Conservation (phyloP, 768 basidiomycete genomes). For the Bullera alba region DNA sequence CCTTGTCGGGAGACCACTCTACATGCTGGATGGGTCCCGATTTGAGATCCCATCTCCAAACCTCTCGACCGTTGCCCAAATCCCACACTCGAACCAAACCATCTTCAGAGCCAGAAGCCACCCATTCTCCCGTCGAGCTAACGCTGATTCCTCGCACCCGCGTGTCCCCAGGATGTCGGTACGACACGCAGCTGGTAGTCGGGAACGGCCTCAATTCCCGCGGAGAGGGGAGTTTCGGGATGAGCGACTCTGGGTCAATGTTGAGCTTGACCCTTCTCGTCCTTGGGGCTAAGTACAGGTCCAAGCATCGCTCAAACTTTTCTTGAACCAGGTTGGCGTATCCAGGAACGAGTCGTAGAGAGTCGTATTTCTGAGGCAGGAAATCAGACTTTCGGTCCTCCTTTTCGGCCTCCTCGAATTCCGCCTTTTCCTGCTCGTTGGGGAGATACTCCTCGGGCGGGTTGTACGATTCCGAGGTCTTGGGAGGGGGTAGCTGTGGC, state of each 20-base stretch:
- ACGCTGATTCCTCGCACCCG: conserved; percentile 68
- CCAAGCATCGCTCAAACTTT: conserved; percentile 85
- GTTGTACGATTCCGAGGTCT: conserved; percentile 95
- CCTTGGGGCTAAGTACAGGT: conserved; percentile 91
- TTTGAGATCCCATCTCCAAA: conserved; percentile 76
- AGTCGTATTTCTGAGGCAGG: conserved; percentile 75
- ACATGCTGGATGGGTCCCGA: conserved; percentile 67
- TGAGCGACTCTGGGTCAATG: conserved; percentile 80
- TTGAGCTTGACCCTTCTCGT: conserved; percentile 68
- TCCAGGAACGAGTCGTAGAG: conserved; percentile 83
- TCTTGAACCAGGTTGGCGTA: conserved; percentile 89
- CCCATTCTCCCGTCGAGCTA: conserved; percentile 87
- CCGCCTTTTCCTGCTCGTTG: conserved; percentile 67
- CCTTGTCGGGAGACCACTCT: conserved; percentile 88
- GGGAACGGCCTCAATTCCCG: conserved; percentile 91
- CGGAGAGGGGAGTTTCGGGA: conserved; percentile 91
- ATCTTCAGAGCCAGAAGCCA: conserved; percentile 80
- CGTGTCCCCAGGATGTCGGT: conserved; percentile 58
- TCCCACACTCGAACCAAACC: conserved; percentile 89
- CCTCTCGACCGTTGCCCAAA: conserved; percentile 75
- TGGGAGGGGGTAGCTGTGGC: conserved; percentile 81
- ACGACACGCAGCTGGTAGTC: conserved; percentile 66
- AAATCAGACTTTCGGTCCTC: conserved; percentile 87
- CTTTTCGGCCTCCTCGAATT: conserved; percentile 74
- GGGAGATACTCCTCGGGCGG: conserved; percentile 95